These are phyloP conservation scores for Cercospora berteroae DNA, from an alignment of 2,329 filamentous ascomycete genomes.

Conservation along the genomic window DNA sequence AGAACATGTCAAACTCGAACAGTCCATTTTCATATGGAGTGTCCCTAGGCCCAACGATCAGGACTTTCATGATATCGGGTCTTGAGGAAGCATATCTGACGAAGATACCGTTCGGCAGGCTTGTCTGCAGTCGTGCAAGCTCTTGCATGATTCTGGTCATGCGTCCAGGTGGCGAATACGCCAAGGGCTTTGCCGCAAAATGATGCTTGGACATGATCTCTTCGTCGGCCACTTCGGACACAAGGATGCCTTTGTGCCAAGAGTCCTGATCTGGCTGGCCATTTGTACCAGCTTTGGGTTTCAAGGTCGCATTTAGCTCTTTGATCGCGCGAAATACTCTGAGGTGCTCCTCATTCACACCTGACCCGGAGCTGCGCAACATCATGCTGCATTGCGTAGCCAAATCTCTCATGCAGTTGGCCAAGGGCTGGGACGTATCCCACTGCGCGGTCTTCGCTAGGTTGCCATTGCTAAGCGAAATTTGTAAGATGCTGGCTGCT, in stretches of 20 bases:
- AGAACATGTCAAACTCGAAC: constrained; percentile 57
- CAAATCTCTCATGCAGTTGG: constrained; percentile 32
- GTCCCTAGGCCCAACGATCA: constrained; percentile 57
- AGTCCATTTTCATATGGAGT: constrained; percentile 61
- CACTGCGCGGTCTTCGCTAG: constrained; percentile 11
- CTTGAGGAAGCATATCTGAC: constrained; percentile 58
- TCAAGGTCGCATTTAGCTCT: constrained; percentile 12
- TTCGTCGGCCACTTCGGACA: constrained; percentile 41
- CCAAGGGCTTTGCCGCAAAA: constrained; percentile 20
- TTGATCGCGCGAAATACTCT: constrained; percentile 13
- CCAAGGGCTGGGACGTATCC: constrained; percentile 31
- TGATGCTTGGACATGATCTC: constrained; percentile 37
- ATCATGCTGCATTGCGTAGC: constrained; percentile 38
- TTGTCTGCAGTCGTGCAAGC: constrained; percentile 50
- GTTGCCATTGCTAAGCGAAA: constrained; percentile 34
- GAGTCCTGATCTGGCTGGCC: constrained; percentile 15
- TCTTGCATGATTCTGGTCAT: constrained; percentile 55
- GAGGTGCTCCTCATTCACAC: constrained; percentile 27
- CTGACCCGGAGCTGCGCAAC: constrained; percentile 22
- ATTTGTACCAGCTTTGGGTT: background rate
- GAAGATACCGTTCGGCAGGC: constrained; percentile 54
- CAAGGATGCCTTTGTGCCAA: constrained; percentile 36
- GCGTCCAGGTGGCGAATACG: constrained; percentile 37
- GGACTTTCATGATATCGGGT: constrained; percentile 56
- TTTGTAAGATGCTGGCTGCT: constrained; percentile 39